These are phyloP conservation scores for Malus hybrid DNA, from an alignment of 331 rosid species.

Conservation along the genomic window DNA sequence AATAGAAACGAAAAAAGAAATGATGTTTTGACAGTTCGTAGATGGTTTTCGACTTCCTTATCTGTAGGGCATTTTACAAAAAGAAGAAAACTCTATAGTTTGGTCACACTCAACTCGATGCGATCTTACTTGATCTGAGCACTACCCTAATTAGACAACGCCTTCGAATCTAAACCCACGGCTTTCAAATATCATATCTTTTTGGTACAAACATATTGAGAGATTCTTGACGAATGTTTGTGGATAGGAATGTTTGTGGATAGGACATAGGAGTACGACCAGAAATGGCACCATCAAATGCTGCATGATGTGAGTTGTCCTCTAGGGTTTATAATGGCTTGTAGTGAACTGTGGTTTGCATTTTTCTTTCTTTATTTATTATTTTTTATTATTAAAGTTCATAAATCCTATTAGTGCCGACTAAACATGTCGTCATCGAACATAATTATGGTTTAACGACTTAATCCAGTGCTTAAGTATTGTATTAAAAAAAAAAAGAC, in stretches of 20 bases:
- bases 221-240: neutral
- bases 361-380: too few species aligned
- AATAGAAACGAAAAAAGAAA: neutral
- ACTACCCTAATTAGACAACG: too few species aligned
- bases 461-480: constrained; percentile 6
- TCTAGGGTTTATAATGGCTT: neutral
- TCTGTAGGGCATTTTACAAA: neutral
- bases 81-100: too few species aligned
- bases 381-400: neutral
- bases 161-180: neutral
- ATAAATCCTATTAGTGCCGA: neutral
- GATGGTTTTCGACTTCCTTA: neutral
- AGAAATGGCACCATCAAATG: neutral
- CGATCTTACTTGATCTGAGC: too few species aligned
- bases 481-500: neutral
- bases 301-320: neutral
- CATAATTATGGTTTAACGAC: neutral
- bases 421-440: constrained; percentile 3
- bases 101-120: neutral
- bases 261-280: neutral
- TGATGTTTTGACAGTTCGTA: too few species aligned
- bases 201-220: neutral
- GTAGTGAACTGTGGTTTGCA: neutral
- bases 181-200: neutral
- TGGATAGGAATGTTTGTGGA: too few species aligned